These are phyloP conservation scores for Licmophora abbreviata DNA, from an alignment of 108 stramenopile genomes.

Conservation along the genomic window DNA sequence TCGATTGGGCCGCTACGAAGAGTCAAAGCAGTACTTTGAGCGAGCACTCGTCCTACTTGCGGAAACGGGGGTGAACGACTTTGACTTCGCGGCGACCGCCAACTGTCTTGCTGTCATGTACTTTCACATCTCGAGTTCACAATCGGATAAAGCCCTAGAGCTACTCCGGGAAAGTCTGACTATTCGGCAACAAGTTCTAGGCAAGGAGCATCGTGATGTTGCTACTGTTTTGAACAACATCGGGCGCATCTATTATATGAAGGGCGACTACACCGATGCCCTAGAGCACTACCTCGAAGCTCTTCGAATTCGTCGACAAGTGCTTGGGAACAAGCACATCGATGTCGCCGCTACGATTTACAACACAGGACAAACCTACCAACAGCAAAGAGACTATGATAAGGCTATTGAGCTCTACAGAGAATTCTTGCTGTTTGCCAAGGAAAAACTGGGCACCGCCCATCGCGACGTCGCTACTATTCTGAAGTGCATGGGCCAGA, in stretches of 20 bases:
- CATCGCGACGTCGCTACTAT: conserved; percentile 52
- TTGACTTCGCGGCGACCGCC: conserved; percentile 9
- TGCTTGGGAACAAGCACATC: conserved; percentile 29
- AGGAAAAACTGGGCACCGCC: conserved; percentile 15
- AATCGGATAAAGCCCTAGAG: conserved; percentile 22
- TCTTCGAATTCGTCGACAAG: conserved; percentile 25
- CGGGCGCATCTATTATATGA: conserved; percentile 48
- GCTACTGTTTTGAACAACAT: conserved; percentile 66
- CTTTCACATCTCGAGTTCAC: conserved; percentile 22
- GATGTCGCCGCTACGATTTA: conserved; percentile 66
- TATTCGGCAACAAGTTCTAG: conserved; percentile 19
- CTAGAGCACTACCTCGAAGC: conserved; percentile 38
- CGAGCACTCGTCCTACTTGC: background rate
- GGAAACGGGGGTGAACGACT: background rate
- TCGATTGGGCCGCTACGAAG: conserved; percentile 31
- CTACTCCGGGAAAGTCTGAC: conserved; percentile 27
- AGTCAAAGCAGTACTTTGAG: conserved; percentile 23
- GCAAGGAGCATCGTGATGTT: conserved; percentile 10
- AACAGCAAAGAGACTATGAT: conserved; percentile 33
- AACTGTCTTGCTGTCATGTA: conserved; percentile 38
- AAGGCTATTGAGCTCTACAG: conserved; percentile 39
- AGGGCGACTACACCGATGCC: conserved; percentile 38
- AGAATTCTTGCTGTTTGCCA: conserved; percentile 42
- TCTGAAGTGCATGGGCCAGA: conserved; percentile 56
- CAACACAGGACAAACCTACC: conserved; percentile 61